These are phyloP conservation scores for Vigna hirtella DNA, from an alignment of 306 rosid genomes.

Conservation along the genomic window DNA sequence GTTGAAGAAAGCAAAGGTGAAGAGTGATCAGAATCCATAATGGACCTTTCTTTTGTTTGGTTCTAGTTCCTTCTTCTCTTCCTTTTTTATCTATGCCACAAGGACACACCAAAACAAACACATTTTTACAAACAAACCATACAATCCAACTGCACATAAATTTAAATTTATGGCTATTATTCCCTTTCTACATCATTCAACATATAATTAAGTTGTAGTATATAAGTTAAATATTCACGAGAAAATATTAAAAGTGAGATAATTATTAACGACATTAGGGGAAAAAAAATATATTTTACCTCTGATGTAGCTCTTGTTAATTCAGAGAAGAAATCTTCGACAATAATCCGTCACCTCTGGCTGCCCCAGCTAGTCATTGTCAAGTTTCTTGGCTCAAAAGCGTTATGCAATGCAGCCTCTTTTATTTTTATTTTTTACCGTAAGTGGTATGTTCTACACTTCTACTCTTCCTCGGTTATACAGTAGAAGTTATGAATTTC, in stretches of 20 bases:
- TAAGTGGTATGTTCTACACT: not conserved
- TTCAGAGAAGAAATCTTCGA: constrained; percentile 15
- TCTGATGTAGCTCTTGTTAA: not conserved
- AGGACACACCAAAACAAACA: constrained; percentile 37
- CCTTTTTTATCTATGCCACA: constrained; percentile 30
- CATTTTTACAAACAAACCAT: constrained; percentile 21
- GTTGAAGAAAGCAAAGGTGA: constrained; percentile 46
- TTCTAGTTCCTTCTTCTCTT: constrained; percentile 32
- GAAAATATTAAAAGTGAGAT: too few relatives aligned
- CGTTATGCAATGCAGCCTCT: constrained; percentile 19
- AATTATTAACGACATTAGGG: too few relatives aligned
- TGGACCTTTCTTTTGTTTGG: constrained; percentile 38
- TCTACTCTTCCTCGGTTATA: not conserved
- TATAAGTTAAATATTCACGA: too few relatives aligned
- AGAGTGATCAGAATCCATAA: constrained; percentile 46
- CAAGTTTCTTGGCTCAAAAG: constrained; percentile 44
- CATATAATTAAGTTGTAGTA: too few relatives aligned
- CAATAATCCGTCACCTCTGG: constrained; percentile 25
- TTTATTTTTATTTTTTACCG: not conserved
- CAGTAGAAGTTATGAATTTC: not conserved
- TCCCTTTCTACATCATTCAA: too few relatives aligned
- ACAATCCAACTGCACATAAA: constrained; percentile 9
- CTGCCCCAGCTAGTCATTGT: not conserved
- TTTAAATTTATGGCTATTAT: constrained; percentile 20
- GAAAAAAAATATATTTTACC: not conserved